Percentiles rank a stretch among this genome's conserved stretches.
Evolutionary conservation across 1,284 basidiomycete genomes (phyloP).

Genomic region (Trichosporon sp.): DNA sequence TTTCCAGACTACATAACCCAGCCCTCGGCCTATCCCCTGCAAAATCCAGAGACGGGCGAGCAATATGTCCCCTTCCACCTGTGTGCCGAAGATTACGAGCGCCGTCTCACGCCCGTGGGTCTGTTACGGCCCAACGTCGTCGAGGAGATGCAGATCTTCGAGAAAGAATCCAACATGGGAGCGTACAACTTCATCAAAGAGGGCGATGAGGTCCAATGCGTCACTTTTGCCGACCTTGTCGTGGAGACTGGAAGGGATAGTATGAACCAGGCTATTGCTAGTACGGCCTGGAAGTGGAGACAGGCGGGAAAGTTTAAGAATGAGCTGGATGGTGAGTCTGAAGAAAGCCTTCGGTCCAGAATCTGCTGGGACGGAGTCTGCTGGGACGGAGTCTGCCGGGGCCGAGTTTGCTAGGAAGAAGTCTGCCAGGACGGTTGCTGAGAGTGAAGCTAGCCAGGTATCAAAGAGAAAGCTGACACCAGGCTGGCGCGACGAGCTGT

Average conservation of each 20-base stretch:
- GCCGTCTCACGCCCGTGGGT: constrained; percentile 14
- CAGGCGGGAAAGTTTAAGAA: constrained; percentile 40
- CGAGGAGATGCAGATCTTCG: background rate
- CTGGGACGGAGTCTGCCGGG: background rate
- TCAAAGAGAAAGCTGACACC: background rate
- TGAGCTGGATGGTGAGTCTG: constrained; percentile 44
- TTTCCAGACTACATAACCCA: constrained; percentile 43
- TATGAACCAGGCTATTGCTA: constrained; percentile 40
- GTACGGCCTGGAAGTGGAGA: constrained; percentile 42
- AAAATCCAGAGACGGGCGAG: constrained; percentile 11
- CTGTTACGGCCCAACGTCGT: constrained; percentile 17
- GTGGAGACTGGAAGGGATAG: constrained; percentile 25
- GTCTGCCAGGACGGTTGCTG: too few species aligned
- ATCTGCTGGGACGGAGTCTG: too few species aligned
- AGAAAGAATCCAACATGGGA: background rate
- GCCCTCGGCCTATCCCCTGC: constrained; percentile 18
- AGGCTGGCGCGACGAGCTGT: constrained; percentile 78
- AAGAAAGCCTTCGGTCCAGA: background rate
- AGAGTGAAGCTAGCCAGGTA: too few species aligned
- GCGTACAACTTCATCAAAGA: constrained; percentile 3
- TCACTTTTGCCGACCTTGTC: constrained; percentile 27
- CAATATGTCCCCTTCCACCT: constrained; percentile 18
- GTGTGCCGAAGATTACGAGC: background rate
- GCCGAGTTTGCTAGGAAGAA: too few species aligned
- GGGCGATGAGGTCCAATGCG: constrained; percentile 13